These are phyloP conservation scores for Nakaseomyces bracarensis DNA, from an alignment of 1,139 yeast genomes.

Conservation along the genomic window DNA sequence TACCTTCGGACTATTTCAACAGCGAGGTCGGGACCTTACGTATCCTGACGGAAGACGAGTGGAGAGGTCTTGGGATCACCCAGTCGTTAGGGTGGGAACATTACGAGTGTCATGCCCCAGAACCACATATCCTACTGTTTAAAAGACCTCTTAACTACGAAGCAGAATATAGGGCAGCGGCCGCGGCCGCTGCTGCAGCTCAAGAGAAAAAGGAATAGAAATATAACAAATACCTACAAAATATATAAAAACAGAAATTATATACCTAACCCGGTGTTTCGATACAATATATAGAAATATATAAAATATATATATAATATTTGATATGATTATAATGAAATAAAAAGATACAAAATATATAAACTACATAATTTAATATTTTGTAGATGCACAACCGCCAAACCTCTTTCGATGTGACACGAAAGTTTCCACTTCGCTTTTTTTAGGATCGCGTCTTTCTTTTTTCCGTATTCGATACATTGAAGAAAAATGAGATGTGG, in stretches of 20 bases:
- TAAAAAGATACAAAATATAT: background rate
- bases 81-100: conserved; percentile 98
- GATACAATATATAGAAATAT: background rate
- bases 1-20: conserved; percentile 94
- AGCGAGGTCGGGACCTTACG: conserved; percentile 92
- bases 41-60: conserved; percentile 86
- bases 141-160: conserved; percentile 48
- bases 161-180: conserved; percentile 29
- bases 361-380: background rate
- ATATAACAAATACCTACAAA: no score
- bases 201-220: conserved; percentile 14
- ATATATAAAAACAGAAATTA: no score
- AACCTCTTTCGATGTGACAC: no score
- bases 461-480: no score
- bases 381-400: no score
- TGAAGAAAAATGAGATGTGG: no score
- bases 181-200: conserved; percentile 23
- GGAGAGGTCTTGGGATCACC: conserved; percentile 97
- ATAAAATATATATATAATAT: background rate
- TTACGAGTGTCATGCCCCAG: conserved; percentile 97
- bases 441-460: no score
- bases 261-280: background rate
- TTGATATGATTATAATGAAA: background rate
- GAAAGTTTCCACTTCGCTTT: no score
- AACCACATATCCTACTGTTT: conserved; percentile 90